Conservation (phyloP, 805 yeast species). For the Myxozyma sirexii region DNA sequence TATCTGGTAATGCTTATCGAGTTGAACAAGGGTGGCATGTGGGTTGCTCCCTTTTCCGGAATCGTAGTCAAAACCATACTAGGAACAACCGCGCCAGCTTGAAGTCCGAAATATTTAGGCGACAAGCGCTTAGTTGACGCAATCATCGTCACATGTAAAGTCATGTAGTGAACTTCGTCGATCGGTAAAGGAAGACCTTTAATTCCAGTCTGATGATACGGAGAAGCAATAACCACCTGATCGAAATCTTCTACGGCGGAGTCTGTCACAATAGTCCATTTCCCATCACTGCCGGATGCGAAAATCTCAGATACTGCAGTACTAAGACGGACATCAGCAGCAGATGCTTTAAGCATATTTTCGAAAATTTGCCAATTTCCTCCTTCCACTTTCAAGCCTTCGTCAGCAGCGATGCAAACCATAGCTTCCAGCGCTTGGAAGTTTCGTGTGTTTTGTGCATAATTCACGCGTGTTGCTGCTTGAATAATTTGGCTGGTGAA, state of each 20-base stretch:
- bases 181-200: conserved; percentile 10
- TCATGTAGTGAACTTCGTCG: conserved; percentile 44
- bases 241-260: conserved; percentile 42
- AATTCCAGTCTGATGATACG: conserved; percentile 44
- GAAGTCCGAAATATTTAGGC: conserved; percentile 35
- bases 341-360: conserved; percentile 44
- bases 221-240: conserved; percentile 52
- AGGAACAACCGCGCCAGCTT: conserved; percentile 22
- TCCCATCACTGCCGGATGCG: conserved; percentile 23
- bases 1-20: conserved; percentile 43
- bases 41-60: conserved; percentile 24
- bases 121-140: conserved; percentile 37
- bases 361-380: conserved; percentile 53
- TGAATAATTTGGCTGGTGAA: conserved; percentile 45
- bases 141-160: conserved; percentile 47
- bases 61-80: conserved; percentile 32
- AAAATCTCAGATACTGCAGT: conserved; percentile 40
- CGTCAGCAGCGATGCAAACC: conserved; percentile 48
- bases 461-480: conserved; percentile 50
- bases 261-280: conserved; percentile 14
- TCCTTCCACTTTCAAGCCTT: conserved; percentile 46
- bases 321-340: conserved; percentile 42
- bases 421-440: conserved; percentile 50
- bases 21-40: conserved; percentile 41
- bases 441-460: conserved; percentile 47